Evolutionary conservation across 768 basidiomycete species (phyloP).

Genomic region (Tylopilus sp.): DNA sequence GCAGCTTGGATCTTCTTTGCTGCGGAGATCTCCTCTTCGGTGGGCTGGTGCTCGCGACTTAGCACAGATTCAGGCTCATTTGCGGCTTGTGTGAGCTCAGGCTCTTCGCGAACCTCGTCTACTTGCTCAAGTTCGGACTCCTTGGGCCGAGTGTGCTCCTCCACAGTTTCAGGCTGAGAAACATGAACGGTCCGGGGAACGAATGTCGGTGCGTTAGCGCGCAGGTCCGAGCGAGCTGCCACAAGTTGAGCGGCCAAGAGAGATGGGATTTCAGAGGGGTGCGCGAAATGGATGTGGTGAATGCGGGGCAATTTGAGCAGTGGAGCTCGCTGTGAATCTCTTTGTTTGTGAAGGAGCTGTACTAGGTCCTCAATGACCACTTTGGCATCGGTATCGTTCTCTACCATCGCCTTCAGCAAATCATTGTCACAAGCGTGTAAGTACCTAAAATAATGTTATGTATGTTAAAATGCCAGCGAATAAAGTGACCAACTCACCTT

Average conservation of each 20-base stretch:
- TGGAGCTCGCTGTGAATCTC: background rate
- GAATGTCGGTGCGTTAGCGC: conserved; percentile 16
- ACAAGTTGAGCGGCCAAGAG: conserved; percentile 22
- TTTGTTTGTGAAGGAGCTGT: too few species aligned
- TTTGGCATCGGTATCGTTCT: too few species aligned
- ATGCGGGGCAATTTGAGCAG: conserved; percentile 15
- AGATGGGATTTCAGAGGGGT: conserved; percentile 28
- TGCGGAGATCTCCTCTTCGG: conserved; percentile 26
- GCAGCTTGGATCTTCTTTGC: conserved; percentile 23
- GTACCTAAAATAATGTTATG: too few species aligned
- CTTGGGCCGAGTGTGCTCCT: background rate
- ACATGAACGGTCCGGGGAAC: conserved; percentile 6
- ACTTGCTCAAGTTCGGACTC: background rate
- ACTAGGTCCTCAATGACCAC: too few species aligned
- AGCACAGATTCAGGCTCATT: conserved; percentile 16
- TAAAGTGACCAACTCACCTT: background rate
- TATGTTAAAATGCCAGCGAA: too few species aligned
- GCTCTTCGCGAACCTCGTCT: conserved; percentile 13
- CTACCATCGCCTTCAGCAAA: conserved; percentile 12
- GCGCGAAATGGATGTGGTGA: conserved; percentile 30
- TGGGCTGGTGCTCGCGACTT: conserved; percentile 16
- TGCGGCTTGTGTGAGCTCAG: conserved; percentile 3
- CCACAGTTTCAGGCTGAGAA: background rate
- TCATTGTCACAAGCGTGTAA: too few species aligned
- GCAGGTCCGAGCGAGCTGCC: conserved; percentile 12